These are phyloP conservation scores for Emericellopsis atlantica DNA, from an alignment of 2,329 filamentous ascomycete species.

Conservation along the genomic window DNA sequence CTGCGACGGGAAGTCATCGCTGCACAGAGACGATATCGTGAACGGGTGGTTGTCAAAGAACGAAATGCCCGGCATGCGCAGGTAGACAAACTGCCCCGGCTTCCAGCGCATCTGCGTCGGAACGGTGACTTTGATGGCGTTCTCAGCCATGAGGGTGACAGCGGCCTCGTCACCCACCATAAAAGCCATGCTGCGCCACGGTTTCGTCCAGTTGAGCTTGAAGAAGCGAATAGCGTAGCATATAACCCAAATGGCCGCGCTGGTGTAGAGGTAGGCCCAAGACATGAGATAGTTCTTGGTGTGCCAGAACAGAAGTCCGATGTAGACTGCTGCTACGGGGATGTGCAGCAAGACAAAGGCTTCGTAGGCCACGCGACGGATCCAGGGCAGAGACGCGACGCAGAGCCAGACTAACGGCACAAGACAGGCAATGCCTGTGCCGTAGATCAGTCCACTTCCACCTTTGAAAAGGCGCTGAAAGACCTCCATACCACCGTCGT, in stretches of 20 bases:
- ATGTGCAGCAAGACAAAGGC: slow-evolving; percentile 73
- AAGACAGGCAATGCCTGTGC: slow-evolving; percentile 71
- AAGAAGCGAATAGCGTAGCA: slow-evolving; percentile 66
- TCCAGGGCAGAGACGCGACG: slow-evolving; percentile 66
- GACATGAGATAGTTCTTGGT: slow-evolving; percentile 84
- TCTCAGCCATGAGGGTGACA: slow-evolving; percentile 79
- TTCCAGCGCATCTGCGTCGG: slow-evolving; percentile 88
- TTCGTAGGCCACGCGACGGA: slow-evolving; percentile 73
- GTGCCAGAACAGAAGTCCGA: slow-evolving; percentile 89
- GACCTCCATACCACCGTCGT: slow-evolving; percentile 58
- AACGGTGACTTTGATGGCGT: slow-evolving; percentile 90
- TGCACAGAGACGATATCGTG: slow-evolving; percentile 85
- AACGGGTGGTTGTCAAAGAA: slow-evolving; percentile 91
- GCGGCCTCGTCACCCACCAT: slow-evolving; percentile 85
- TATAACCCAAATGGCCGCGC: slow-evolving; percentile 62
- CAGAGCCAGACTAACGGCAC: slow-evolving; percentile 76
- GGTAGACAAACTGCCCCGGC: slow-evolving; percentile 88
- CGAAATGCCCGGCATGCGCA: slow-evolving; percentile 87
- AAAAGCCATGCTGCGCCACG: slow-evolving; percentile 60
- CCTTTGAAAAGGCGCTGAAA: slow-evolving; percentile 59
- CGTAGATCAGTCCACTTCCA: slow-evolving; percentile 61
- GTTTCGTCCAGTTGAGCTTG: slow-evolving; percentile 82
- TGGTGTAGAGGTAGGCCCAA: slow-evolving; percentile 80
- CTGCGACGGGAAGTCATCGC: slow-evolving; percentile 82
- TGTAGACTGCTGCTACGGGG: slow-evolving; percentile 66